Evolutionary conservation across 371 early-diverging fungal genomes (phyloP), one percentile per base, ranked within the genome.

Genomic region (Basidiobolus meristosporus): DNA sequence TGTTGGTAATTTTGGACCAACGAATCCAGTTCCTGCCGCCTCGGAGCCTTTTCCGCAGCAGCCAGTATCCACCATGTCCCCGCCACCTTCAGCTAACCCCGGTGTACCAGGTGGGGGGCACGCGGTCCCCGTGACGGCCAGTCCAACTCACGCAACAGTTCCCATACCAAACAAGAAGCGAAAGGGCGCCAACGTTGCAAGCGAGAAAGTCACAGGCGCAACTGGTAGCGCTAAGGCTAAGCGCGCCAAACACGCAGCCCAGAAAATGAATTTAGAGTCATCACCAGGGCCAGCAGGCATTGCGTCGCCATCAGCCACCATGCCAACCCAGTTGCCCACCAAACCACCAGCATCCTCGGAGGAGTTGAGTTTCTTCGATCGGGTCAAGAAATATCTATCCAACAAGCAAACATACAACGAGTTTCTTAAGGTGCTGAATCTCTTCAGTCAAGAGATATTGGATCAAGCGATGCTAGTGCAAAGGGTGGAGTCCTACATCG

Each of bases 401-500:
- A 80, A 84, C 59, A 81, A 84, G 41, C 63, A 70, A 10, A 73
- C 87, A 0, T 96, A 95, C 56, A 79, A 77, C 53, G 98, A 99
- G 52, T 99, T 99, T 60, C 65, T 99, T 38, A 98, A 96, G 62
- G 66, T 88, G 2, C 59, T 99, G 23, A 98, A 98, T 51, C 60
- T 96, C 23, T 99, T 81, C 59, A 92, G 84, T 45, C 90, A 97
- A 51, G 89, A 91, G 54, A 78, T 95, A 29, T 68, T 99, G 45
- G 83, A 81, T 43, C 62, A 74, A 22, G 71, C 79, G 40, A 70
- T 64, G n/a, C 68, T 88, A 16, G 82, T 88, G 14, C 84, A 82
- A 32, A 79, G 74, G 21, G 90, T 78, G 3, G 69, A 70, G 50
- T 72, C 72, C 19, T 97, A 83, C 51, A 73, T 89, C 43, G 70